phyloP scores from a whole-genome alignment of 768 basidiomycete species.

The Fibroporia radiculosa region DNA sequence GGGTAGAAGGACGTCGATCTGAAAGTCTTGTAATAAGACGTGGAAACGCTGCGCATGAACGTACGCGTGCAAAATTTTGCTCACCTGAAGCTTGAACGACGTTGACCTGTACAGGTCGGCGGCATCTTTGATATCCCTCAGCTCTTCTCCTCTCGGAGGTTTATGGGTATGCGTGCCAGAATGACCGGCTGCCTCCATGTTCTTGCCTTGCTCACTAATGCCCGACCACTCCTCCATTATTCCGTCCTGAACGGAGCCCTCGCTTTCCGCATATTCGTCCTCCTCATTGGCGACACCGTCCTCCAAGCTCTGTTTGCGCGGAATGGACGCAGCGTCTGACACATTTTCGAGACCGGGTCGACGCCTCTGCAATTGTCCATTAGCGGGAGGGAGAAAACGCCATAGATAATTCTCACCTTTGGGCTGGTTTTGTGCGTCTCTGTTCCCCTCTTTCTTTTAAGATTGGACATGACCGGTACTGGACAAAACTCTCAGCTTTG shows the following conservation, averaged over 20 bases:
- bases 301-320: not conserved
- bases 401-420: not conserved
- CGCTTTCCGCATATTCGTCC: not conserved
- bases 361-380: not conserved
- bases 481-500: too few species aligned
- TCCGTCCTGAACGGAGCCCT: slow-evolving; percentile 1
- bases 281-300: not conserved
- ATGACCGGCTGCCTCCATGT: not conserved
- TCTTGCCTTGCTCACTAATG: not conserved
- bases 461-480: too few species aligned
- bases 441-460: not conserved
- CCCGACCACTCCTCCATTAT: not conserved
- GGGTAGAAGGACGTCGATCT: slow-evolving; percentile 79
- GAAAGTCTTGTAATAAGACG: too few species aligned
- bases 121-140: slow-evolving; percentile 66
- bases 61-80: slow-evolving; percentile 7
- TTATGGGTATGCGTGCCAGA: slow-evolving; percentile 24
- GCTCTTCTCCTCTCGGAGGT: slow-evolving; percentile 63
- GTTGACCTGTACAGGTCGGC: slow-evolving; percentile 67
- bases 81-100: slow-evolving; percentile 79
- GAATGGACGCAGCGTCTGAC: not conserved
- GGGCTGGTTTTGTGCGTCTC: not conserved
- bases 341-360: not conserved
- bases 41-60: not conserved
- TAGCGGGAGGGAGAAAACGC: not conserved